Percentiles rank a stretch among this genome's conserved stretches.
phyloP scores from a whole-genome alignment of 2,329 filamentous ascomycete genomes.

The Aspergillus quadricinctus region DNA sequence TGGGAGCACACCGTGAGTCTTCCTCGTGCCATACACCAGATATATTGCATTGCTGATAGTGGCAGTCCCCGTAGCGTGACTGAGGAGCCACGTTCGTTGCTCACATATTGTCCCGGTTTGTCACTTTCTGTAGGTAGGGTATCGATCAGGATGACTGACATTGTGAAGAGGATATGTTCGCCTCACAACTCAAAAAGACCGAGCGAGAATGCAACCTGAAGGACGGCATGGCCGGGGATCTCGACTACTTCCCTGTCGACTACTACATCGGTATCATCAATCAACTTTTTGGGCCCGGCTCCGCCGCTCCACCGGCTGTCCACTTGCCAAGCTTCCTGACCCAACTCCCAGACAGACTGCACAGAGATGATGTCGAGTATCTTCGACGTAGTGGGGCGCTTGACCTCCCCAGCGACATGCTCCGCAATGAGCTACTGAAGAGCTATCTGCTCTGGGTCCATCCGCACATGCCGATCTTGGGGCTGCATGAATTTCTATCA shows the following conservation, averaged over 20 bases:
- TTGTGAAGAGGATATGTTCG: not conserved
- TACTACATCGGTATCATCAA: constrained; percentile 6
- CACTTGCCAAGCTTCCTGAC: constrained; percentile 3
- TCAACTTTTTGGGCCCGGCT: constrained; percentile 3
- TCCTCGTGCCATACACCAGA: not conserved
- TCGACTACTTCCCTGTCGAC: constrained; percentile 3
- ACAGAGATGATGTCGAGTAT: constrained; percentile 2
- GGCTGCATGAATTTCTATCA: constrained; percentile 2
- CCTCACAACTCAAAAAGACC: not conserved
- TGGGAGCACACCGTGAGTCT: not conserved
- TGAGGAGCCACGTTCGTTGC: not conserved
- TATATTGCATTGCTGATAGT: not conserved
- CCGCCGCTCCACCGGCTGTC: not conserved
- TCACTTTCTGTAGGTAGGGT: not conserved
- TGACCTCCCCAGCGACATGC: not conserved
- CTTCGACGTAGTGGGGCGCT: constrained; percentile 2
- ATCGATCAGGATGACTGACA: not conserved
- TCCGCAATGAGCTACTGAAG: constrained; percentile 4
- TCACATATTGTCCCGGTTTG: not conserved
- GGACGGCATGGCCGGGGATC: not conserved
- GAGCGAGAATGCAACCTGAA: not conserved
- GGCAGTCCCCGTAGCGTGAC: not conserved
- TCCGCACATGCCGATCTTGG: constrained; percentile 4
- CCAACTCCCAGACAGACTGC: not conserved
- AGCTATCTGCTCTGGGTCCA: constrained; percentile 5